Evolutionary conservation across 1,284 basidiomycete genomes (phyloP), one percentile per base, ranked within the genome.

Genomic region (Omphalotus olearius): DNA sequence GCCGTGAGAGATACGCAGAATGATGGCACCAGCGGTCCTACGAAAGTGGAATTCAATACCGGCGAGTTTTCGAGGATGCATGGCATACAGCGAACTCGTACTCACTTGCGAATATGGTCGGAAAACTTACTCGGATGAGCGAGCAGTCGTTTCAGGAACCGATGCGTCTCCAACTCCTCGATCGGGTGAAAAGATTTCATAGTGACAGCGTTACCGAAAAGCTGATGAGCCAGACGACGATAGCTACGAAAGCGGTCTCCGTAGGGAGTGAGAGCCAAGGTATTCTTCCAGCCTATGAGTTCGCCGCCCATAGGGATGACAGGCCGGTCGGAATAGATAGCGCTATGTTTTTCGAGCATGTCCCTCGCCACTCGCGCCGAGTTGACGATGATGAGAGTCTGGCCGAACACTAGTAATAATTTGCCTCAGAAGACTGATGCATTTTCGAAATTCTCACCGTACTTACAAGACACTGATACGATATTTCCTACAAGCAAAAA

Each of bases 241-340:
- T 72, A 72, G 51, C 66, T 66, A 11, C 74, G 69, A 58, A 74
- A 66, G 11, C 61, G 64, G 41, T 69, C 65, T 41, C 71, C 72
- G 57, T 77, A 75, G 17, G 56, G 57, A 14, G 38, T 11, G 4
- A 63, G 46, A 1, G 54, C 48, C 2, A 62, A 53, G 0, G 51
- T 53, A 26, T 60, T 59, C 16, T 57, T 54, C 56, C 60, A 63
- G 0, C 62, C 62, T 10, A 56, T 47, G 1, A 59, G 49, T 35
- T 58, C 57, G 5, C 58, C 57, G 7, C 55, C 58, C 56, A 62
- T 56, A 3, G 51, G 57, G 30, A 57, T 50, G 3, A 55, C 47
- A 6, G 61, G 61, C 17, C 66, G 57, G 52, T 64, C 62, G 18
- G 64, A 64, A 51, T 64, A 63, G 20, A 59, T 58, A 14, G 60